A percentile compares a stretch with the other conserved stretches of the same genome.
These are phyloP conservation scores for Rhizomucor miehei DNA, from an alignment of 371 early-diverging fungal genomes.

Conservation along the genomic window DNA sequence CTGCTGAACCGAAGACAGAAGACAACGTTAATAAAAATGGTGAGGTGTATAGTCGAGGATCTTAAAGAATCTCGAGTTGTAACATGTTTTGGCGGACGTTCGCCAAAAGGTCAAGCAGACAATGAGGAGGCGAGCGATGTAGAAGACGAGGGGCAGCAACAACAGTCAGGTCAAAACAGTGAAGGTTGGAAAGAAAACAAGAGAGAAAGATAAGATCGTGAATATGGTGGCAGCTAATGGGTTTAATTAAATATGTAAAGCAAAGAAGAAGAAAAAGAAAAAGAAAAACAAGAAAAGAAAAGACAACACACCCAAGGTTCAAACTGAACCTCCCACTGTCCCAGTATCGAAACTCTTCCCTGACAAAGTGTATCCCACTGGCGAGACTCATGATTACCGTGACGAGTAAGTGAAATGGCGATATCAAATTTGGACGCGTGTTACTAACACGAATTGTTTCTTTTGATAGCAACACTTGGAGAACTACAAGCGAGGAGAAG, in stretches of 20 bases:
- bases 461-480: conserved; percentile 62
- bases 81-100: too few species aligned
- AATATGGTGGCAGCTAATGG: background rate
- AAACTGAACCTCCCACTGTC: conserved; percentile 75
- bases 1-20: background rate
- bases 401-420: conserved; percentile 59
- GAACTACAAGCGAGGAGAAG: conserved; percentile 82
- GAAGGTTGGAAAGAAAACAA: background rate
- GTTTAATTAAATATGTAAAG: background rate
- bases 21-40: background rate
- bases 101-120: background rate
- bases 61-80: too few species aligned
- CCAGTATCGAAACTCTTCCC: conserved; percentile 79
- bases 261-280: conserved; percentile 46
- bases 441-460: too few species aligned
- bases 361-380: conserved; percentile 66
- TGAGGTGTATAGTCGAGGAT: too few species aligned
- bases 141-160: background rate
- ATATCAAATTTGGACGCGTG: background rate
- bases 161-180: background rate
- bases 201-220: background rate
- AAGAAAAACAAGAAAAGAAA: conserved; percentile 74
- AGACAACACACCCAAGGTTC: conserved; percentile 55
- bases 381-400: conserved; percentile 71
- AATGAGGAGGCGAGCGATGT: background rate